phyloP scores from a whole-genome alignment of 108 stramenopile species.

The Nitzschia sp. region DNA sequence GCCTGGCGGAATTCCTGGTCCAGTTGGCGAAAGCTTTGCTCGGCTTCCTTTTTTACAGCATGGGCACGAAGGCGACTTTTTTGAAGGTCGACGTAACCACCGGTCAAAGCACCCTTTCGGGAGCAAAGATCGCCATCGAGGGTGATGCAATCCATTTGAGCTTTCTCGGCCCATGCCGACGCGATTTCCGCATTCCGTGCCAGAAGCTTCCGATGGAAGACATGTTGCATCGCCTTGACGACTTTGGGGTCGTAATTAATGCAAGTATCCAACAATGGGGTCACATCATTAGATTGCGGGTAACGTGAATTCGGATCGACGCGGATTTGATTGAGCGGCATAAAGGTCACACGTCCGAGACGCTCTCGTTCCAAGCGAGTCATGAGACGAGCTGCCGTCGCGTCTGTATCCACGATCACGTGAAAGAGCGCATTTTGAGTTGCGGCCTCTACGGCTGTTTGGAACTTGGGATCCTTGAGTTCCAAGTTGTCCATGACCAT shows the following conservation, averaged over 20 bases:
- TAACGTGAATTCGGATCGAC: conserved; percentile 54
- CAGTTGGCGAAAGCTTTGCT: conserved; percentile 43
- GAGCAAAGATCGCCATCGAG: conserved; percentile 96
- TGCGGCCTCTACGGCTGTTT: conserved; percentile 92
- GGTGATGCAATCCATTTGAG: conserved; percentile 94
- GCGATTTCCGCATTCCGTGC: conserved; percentile 83
- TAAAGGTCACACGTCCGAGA: conserved; percentile 95
- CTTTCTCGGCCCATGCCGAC: conserved; percentile 60
- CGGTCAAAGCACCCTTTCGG: conserved; percentile 89
- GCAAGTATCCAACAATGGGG: conserved; percentile 64
- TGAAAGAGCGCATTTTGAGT: conserved; percentile 95
- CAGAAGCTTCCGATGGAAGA: conserved; percentile 93
- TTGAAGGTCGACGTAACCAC: conserved; percentile 82
- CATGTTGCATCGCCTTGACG: conserved; percentile 87
- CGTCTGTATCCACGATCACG: conserved; percentile 97
- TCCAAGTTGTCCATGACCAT: conserved; percentile 91
- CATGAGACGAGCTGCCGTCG: conserved; percentile 93
- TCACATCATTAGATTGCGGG: conserved; percentile 70
- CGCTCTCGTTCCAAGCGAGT: conserved; percentile 79
- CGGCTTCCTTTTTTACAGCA: conserved; percentile 46
- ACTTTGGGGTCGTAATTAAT: conserved; percentile 81
- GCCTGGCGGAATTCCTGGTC: conserved; percentile 48
- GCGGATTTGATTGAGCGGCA: conserved; percentile 95
- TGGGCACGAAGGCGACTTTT: conserved; percentile 77
- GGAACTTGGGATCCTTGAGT: conserved; percentile 79